Percentiles rank a stretch among this genome's conserved stretches.
Evolutionary conservation across 352 stramenopile genomes (phyloP).

Genomic region (Albugo candida): DNA sequence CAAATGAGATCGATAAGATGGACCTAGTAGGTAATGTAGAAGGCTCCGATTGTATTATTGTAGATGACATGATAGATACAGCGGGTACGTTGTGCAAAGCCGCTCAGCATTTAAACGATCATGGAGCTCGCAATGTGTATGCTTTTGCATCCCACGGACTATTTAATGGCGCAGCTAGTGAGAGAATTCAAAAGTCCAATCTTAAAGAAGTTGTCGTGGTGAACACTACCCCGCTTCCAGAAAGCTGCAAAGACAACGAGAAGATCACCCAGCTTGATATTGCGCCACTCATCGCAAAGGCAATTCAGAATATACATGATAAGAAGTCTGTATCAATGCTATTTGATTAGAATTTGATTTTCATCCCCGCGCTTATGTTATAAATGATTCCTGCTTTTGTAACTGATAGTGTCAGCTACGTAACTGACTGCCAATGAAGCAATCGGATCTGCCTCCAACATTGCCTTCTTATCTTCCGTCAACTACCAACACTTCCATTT

Average conservation of each 20-base stretch:
- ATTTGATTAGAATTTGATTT: conserved; percentile 84
- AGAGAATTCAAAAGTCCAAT: conserved; percentile 78
- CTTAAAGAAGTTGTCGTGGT: conserved; percentile 84
- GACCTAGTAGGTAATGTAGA: conserved; percentile 98
- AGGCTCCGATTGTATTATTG: conserved; percentile 98
- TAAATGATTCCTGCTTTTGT: too few relatives aligned
- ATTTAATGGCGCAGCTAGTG: conserved; percentile 83
- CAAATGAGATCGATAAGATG: conserved; percentile 97
- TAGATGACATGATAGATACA: conserved; percentile 99
- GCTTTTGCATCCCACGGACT: conserved; percentile 98
- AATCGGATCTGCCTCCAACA: too few relatives aligned
- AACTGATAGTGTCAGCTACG: too few relatives aligned
- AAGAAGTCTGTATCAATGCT: conserved; percentile 99
- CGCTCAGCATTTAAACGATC: conserved; percentile 89
- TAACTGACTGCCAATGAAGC: too few relatives aligned
- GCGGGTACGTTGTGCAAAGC: conserved; percentile 97
- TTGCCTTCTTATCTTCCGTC: too few relatives aligned
- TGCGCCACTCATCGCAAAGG: conserved; percentile 91
- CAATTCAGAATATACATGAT: conserved; percentile 99
- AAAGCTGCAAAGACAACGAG: conserved; percentile 85
- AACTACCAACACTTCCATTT: too few relatives aligned
- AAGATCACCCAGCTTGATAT: conserved; percentile 98
- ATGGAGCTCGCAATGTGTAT: conserved; percentile 95
- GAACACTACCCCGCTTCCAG: conserved; percentile 73
- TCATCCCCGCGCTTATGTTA: too few relatives aligned